Evolutionary conservation across 306 rosid species (phyloP).

Genomic region (Lathyrus aphaca): DNA sequence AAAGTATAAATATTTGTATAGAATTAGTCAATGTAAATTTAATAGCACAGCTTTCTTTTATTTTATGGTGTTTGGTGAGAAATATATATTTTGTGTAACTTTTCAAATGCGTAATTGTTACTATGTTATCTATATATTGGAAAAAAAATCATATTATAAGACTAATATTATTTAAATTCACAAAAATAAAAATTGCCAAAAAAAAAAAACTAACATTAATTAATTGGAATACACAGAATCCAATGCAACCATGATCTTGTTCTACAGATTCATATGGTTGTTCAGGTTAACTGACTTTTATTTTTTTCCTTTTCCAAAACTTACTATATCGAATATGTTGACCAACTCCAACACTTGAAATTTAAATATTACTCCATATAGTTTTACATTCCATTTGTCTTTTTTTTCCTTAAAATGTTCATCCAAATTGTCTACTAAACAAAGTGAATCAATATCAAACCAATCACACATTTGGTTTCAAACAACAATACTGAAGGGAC

Average conservation of each 20-base stretch:
- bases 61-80: background rate
- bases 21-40: constrained; percentile 9
- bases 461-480: too few relatives aligned
- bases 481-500: too few relatives aligned
- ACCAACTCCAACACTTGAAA: background rate
- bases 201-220: background rate
- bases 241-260: constrained; percentile 5
- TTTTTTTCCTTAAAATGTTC: too few relatives aligned
- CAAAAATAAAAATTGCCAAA: background rate
- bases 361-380: too few relatives aligned
- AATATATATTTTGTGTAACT: background rate
- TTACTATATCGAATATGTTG: background rate
- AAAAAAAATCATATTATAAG: background rate
- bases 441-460: too few relatives aligned
- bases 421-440: too few relatives aligned
- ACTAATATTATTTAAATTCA: background rate
- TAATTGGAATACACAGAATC: constrained; percentile 7
- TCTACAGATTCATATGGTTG: background rate
- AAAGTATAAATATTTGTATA: background rate
- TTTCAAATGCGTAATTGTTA: background rate
- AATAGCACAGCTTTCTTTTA: background rate
- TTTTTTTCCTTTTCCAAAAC: background rate
- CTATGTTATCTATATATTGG: too few relatives aligned
- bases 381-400: too few relatives aligned
- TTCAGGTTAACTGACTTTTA: background rate